phyloP scores from a whole-genome alignment of 78 protist genomes.

The Monocercomonoides exilis region DNA sequence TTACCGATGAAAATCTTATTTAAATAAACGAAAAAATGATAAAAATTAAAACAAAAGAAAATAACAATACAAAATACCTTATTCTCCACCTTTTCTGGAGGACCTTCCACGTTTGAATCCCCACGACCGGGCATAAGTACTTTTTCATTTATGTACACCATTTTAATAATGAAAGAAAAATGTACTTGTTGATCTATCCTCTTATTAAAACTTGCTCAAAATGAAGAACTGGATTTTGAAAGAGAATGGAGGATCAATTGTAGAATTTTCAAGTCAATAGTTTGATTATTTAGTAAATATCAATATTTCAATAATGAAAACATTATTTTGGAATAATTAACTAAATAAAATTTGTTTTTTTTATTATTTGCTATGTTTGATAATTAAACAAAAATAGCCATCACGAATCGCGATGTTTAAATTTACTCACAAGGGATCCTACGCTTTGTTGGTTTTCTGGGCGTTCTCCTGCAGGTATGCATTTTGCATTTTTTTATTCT shows the following conservation, averaged over 20 bases:
- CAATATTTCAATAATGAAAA: neutral
- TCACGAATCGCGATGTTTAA: constrained; percentile 23
- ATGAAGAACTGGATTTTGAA: neutral
- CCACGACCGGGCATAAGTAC: neutral
- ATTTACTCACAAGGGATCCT: constrained; percentile 16
- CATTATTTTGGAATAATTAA: neutral
- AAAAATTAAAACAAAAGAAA: neutral
- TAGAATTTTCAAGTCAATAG: constrained; percentile 22
- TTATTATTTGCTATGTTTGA: neutral
- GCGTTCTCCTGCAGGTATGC: neutral
- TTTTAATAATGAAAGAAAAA: too few relatives aligned
- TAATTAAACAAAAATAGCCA: neutral
- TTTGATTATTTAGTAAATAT: too few relatives aligned
- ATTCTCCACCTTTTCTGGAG: neutral
- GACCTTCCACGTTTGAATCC: neutral
- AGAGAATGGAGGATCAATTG: constrained; percentile 16
- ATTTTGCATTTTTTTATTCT: neutral
- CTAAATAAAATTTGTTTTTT: constrained; percentile 1
- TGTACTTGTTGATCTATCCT: too few relatives aligned
- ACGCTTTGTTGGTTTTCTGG: constrained; percentile 19
- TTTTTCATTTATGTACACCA: neutral
- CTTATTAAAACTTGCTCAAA: too few relatives aligned
- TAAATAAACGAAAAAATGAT: too few relatives aligned
- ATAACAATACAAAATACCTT: neutral
- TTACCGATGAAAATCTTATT: constrained; percentile 6